phyloP scores from a whole-genome alignment of 139 green algal genomes.

The Marvania coccoides region DNA sequence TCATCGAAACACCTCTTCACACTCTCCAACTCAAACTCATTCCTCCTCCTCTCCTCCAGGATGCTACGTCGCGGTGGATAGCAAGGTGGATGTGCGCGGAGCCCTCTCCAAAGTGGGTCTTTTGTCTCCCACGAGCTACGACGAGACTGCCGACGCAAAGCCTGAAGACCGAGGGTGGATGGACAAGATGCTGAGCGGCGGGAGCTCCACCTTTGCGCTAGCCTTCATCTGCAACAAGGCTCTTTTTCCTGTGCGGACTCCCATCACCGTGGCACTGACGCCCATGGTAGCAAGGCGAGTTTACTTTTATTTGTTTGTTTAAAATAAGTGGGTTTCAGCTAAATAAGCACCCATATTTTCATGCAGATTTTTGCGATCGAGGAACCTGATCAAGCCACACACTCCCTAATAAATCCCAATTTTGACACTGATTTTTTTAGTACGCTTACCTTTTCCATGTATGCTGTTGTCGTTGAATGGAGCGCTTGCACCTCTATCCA shows the following conservation, averaged over 20 bases:
- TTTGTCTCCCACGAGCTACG: conserved; percentile 4
- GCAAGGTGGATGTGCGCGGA: conserved; percentile 26
- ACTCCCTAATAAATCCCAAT: neutral
- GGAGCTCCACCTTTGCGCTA: conserved; percentile 37
- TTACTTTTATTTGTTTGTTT: too few relatives aligned
- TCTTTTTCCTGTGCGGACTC: conserved; percentile 38
- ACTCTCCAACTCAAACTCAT: neutral
- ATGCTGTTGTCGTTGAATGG: too few relatives aligned
- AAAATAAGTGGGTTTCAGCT: too few relatives aligned
- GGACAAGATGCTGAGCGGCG: conserved; percentile 19
- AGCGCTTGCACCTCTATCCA: too few relatives aligned
- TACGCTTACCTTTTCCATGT: too few relatives aligned
- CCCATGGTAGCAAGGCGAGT: conserved; percentile 37
- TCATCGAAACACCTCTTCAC: neutral
- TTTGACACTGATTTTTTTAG: neutral
- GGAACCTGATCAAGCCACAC: neutral
- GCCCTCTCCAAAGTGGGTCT: conserved; percentile 26
- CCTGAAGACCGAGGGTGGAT: conserved; percentile 25
- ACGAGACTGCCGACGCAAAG: neutral
- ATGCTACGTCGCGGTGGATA: conserved; percentile 40
- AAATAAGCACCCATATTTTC: neutral
- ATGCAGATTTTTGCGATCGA: conserved; percentile 1
- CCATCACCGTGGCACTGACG: conserved; percentile 42
- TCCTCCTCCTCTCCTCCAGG: conserved; percentile 6
- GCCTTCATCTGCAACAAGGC: conserved; percentile 54